phyloP scores from a whole-genome alignment of 768 basidiomycete genomes.

The Phanerochaete carnosa region DNA sequence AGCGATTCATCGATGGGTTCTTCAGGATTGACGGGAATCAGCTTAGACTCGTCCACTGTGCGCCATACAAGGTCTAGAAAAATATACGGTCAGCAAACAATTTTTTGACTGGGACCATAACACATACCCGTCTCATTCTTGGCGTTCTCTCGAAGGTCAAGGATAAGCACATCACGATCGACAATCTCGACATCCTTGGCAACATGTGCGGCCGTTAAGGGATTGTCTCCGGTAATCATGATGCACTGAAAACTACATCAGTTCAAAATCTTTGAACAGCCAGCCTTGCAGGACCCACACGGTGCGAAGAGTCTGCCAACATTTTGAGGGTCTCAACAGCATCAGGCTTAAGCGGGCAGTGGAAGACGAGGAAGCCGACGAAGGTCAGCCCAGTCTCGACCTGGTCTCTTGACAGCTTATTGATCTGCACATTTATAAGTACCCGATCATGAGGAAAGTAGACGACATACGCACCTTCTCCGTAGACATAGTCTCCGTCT shows the following conservation, averaged over 20 bases:
- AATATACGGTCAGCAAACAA: neutral
- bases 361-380: constrained; percentile 98
- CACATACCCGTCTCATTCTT: constrained; percentile 63
- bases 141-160: constrained; percentile 85
- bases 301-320: constrained; percentile 93
- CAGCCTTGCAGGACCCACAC: constrained; percentile 51
- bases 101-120: neutral
- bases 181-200: constrained; percentile 96
- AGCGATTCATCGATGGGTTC: constrained; percentile 75
- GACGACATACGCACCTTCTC: constrained; percentile 60
- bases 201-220: constrained; percentile 94
- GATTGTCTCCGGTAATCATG: constrained; percentile 99
- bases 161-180: constrained; percentile 89
- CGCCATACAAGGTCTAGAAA: constrained; percentile 82
- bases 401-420: constrained; percentile 76
- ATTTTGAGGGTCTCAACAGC: constrained; percentile 89
- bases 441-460: neutral
- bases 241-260: constrained; percentile 60
- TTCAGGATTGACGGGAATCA: constrained; percentile 81
- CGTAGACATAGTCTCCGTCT: constrained; percentile 62
- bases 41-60: constrained; percentile 86
- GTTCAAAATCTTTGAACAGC: constrained; percentile 3
- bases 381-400: constrained; percentile 81
- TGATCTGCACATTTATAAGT: constrained; percentile 55
- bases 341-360: constrained; percentile 94